A percentile compares a stretch with the other conserved stretches of the same genome.
These are phyloP conservation scores for Tillandsia fasciculata DNA, from an alignment of 176 grass and related monocot species.

Conservation along the genomic window DNA sequence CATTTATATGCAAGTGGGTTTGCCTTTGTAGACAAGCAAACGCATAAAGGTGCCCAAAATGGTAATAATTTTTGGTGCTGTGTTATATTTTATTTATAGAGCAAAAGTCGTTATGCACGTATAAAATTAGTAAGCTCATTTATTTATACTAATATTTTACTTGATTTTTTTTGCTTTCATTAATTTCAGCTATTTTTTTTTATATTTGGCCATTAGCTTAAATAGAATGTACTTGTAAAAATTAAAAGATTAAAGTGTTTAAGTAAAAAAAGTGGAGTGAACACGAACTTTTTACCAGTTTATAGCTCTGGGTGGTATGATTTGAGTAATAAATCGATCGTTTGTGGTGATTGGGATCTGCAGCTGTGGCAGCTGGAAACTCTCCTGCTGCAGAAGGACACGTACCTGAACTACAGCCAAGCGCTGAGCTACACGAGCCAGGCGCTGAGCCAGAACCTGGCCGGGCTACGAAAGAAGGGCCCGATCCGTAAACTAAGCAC, in stretches of 20 bases:
- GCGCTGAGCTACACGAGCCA: conserved; percentile 94
- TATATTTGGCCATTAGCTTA: too few species aligned
- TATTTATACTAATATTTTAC: too few species aligned
- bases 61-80: background rate
- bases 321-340: background rate
- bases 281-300: background rate
- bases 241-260: too few species aligned
- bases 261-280: too few species aligned
- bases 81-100: too few species aligned
- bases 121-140: too few species aligned
- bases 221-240: too few species aligned
- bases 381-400: conserved; percentile 85
- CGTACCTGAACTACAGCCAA: conserved; percentile 87
- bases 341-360: conserved; percentile 5
- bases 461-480: conserved; percentile 45
- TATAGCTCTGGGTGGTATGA: background rate
- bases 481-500: conserved; percentile 68
- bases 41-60: background rate
- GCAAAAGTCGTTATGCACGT: too few species aligned
- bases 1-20: background rate
- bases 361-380: conserved; percentile 99
- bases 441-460: conserved; percentile 85
- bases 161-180: too few species aligned
- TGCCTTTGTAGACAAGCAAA: background rate
- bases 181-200: too few species aligned